A percentile compares a stretch with the other conserved stretches of the same genome.
These are phyloP conservation scores for Osmanthus fragrans DNA, from an alignment of 257 asterid species.

Conservation along the genomic window DNA sequence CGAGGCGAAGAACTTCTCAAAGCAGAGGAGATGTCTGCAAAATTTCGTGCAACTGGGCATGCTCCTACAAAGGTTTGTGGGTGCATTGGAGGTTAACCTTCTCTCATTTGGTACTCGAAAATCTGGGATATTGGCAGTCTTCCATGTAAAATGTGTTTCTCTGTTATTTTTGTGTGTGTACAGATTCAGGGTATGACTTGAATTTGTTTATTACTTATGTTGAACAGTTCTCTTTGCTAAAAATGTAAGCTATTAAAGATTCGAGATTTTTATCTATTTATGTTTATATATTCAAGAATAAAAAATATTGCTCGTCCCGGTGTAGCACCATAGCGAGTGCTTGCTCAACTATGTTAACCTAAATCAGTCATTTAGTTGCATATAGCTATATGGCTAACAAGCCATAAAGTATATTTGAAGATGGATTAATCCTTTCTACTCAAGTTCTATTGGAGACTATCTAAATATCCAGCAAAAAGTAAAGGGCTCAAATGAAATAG, in stretches of 20 bases:
- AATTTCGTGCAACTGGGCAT: slow-evolving; percentile 62
- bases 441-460: too few relatives aligned
- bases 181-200: neutral
- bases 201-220: neutral
- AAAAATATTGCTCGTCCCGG: too few relatives aligned
- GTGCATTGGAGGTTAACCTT: slow-evolving; percentile 51
- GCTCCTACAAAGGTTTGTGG: slow-evolving; percentile 56
- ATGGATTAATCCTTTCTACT: too few relatives aligned
- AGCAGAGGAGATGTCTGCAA: slow-evolving; percentile 67
- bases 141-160: slow-evolving; percentile 9
- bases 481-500: too few relatives aligned
- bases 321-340: too few relatives aligned
- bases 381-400: too few relatives aligned
- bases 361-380: too few relatives aligned
- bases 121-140: neutral
- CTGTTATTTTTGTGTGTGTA: slow-evolving; percentile 14
- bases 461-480: too few relatives aligned
- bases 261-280: too few relatives aligned
- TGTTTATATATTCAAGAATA: too few relatives aligned
- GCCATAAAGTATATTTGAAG: too few relatives aligned
- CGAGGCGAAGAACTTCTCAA: slow-evolving; percentile 64
- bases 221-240: neutral
- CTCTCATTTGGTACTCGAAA: neutral
- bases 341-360: neutral
- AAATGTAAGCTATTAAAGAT: too few relatives aligned